phyloP scores from a whole-genome alignment of 371 early-diverging fungal genomes.

The Rhizopus sp. region DNA sequence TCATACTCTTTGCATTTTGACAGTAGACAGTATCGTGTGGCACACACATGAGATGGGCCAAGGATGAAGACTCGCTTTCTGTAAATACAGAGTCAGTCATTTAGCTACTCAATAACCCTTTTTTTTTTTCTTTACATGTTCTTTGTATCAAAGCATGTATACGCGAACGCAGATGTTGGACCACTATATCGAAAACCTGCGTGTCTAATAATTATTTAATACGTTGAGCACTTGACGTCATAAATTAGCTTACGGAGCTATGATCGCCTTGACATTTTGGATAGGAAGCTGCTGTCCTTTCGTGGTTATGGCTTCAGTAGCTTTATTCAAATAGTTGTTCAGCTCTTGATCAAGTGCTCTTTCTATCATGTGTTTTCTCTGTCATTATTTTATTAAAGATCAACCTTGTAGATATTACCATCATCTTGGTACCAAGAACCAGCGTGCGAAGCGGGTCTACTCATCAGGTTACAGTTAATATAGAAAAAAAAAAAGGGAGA shows the following conservation, averaged over 20 bases:
- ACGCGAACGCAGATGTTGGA: slow-evolving; percentile 87
- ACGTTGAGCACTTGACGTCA: neutral
- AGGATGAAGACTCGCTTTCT: slow-evolving; percentile 87
- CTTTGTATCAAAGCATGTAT: slow-evolving; percentile 66
- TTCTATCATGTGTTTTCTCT: slow-evolving; percentile 11
- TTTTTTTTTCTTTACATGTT: slow-evolving; percentile 56
- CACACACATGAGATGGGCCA: slow-evolving; percentile 93
- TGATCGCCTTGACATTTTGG: slow-evolving; percentile 69
- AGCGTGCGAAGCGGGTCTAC: slow-evolving; percentile 72
- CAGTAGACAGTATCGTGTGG: slow-evolving; percentile 79
- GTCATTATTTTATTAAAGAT: slow-evolving; percentile 8
- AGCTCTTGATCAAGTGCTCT: slow-evolving; percentile 49
- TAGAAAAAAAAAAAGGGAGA: slow-evolving; percentile 1
- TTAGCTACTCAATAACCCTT: neutral
- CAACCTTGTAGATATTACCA: slow-evolving; percentile 33
- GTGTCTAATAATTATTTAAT: slow-evolving; percentile 58
- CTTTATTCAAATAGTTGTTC: slow-evolving; percentile 51
- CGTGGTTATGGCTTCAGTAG: slow-evolving; percentile 24
- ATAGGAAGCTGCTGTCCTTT: slow-evolving; percentile 39
- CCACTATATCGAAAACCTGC: slow-evolving; percentile 93
- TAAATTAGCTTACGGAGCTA: slow-evolving; percentile 73
- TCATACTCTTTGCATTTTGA: slow-evolving; percentile 69
- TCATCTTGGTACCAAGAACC: slow-evolving; percentile 79
- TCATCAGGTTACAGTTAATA: slow-evolving; percentile 21
- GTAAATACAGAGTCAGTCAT: neutral